A percentile compares a stretch with the other conserved stretches of the same genome.
Evolutionary conservation across 495 filamentous ascomycete genomes (phyloP).

Genomic region (Oleoguttula mirabilis): DNA sequence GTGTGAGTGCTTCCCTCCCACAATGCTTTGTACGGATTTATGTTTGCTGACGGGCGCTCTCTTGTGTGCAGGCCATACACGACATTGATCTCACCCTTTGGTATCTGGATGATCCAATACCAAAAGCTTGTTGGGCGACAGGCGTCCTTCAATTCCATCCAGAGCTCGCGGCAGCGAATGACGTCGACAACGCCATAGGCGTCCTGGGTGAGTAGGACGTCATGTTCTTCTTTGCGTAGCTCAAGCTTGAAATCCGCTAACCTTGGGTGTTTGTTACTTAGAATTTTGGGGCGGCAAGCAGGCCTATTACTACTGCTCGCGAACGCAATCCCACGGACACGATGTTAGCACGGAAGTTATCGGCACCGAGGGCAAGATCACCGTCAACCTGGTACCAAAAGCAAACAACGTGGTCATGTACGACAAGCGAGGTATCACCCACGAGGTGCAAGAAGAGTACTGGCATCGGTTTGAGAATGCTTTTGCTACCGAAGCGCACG

Average conservation of each 20-base stretch:
- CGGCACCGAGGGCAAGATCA: conserved; percentile 27
- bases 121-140: conserved; percentile 26
- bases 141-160: conserved; percentile 24
- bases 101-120: conserved; percentile 43
- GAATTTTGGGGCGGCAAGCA: conserved; percentile 31
- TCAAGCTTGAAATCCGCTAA: no score
- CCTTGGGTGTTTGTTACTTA: no score
- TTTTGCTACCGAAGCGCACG: conserved; percentile 27
- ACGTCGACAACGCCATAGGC: conserved; percentile 30
- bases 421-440: conserved; percentile 19
- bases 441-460: conserved; percentile 25
- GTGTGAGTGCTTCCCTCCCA: not conserved
- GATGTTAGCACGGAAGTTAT: conserved; percentile 28
- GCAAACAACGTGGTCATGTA: conserved; percentile 19
- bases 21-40: not conserved
- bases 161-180: conserved; percentile 22
- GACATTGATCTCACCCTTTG: conserved; percentile 47
- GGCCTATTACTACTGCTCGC: conserved; percentile 30
- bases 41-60: conserved; percentile 15
- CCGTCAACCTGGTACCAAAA: conserved; percentile 23
- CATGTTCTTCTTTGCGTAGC: no score
- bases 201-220: no score
- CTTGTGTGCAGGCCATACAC: conserved; percentile 33
- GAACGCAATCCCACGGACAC: conserved; percentile 26
- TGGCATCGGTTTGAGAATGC: conserved; percentile 26